A percentile compares a stretch with the other conserved stretches of the same genome.
phyloP scores from a whole-genome alignment of 2,329 filamentous ascomycete genomes.

The Calonectria pteridis region DNA sequence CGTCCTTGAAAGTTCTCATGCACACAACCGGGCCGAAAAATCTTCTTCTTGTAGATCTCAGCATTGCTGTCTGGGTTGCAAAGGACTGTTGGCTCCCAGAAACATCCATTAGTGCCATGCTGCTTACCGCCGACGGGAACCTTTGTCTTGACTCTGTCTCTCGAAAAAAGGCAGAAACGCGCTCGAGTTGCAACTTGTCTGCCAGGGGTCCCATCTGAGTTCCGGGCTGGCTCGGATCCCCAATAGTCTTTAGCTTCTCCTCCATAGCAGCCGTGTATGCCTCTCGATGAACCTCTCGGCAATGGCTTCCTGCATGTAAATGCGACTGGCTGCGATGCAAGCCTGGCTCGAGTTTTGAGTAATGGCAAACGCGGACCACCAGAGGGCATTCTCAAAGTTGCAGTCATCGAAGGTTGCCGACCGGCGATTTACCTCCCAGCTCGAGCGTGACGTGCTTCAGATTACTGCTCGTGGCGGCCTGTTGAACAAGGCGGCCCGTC shows the following conservation, averaged over 20 bases:
- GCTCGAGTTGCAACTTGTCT: not conserved
- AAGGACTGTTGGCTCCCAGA: not conserved
- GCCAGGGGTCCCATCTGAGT: not conserved
- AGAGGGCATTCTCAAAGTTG: not conserved
- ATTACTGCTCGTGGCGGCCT: not conserved
- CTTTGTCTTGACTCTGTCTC: not conserved
- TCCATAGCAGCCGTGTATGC: not conserved
- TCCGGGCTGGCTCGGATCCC: not conserved
- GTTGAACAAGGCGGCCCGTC: not conserved
- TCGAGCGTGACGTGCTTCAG: not conserved
- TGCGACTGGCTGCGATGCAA: not conserved
- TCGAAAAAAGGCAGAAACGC: not conserved
- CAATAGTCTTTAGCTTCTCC: not conserved
- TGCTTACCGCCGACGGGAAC: not conserved
- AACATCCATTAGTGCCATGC: not conserved
- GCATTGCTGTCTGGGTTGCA: not conserved
- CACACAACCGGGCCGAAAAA: not conserved
- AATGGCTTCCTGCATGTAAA: not conserved
- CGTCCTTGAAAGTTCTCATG: not conserved
- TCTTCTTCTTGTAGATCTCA: not conserved
- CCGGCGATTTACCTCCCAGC: not conserved
- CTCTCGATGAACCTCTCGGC: not conserved
- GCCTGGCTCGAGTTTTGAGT: not conserved
- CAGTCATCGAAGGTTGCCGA: not conserved
- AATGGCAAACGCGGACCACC: not conserved